A percentile compares a stretch with the other conserved stretches of the same genome.
Evolutionary conservation across 164 flowering plant genomes (phyloP).

Genomic region (Magnolia changhungtana): DNA sequence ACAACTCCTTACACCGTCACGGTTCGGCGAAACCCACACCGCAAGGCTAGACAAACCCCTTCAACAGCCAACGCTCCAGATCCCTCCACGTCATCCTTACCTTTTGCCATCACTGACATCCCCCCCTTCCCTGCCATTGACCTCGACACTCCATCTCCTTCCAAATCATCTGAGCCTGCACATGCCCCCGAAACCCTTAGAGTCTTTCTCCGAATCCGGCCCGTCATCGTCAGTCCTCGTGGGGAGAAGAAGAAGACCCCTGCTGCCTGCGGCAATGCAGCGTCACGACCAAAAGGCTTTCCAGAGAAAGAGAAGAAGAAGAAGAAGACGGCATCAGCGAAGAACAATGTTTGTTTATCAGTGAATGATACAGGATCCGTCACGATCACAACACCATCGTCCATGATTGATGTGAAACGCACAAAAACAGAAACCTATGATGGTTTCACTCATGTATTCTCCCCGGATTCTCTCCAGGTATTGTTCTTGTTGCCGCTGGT

Average conservation of each 20-base stretch:
- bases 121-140: constrained; percentile 17
- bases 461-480: constrained; percentile 70
- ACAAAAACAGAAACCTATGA: constrained; percentile 61
- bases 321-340: constrained; percentile 14
- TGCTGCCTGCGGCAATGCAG: neutral
- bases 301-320: constrained; percentile 33
- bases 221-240: constrained; percentile 16
- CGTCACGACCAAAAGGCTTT: constrained; percentile 18
- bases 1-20: constrained; percentile 43
- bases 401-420: constrained; percentile 47
- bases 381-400: constrained; percentile 46
- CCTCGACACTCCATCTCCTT: constrained; percentile 26
- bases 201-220: constrained; percentile 62
- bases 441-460: constrained; percentile 75
- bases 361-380: constrained; percentile 52
- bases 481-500: neutral
- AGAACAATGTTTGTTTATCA: constrained; percentile 29
- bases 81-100: constrained; percentile 7
- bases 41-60: constrained; percentile 56
- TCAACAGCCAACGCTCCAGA: constrained; percentile 18
- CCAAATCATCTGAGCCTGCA: constrained; percentile 8
- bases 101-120: constrained; percentile 13
- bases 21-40: constrained; percentile 66
- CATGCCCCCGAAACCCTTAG: constrained; percentile 37
- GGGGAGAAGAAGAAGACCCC: constrained; percentile 5